Evolutionary conservation across 768 basidiomycete species (phyloP).

Genomic region (Termitomyces sp.): DNA sequence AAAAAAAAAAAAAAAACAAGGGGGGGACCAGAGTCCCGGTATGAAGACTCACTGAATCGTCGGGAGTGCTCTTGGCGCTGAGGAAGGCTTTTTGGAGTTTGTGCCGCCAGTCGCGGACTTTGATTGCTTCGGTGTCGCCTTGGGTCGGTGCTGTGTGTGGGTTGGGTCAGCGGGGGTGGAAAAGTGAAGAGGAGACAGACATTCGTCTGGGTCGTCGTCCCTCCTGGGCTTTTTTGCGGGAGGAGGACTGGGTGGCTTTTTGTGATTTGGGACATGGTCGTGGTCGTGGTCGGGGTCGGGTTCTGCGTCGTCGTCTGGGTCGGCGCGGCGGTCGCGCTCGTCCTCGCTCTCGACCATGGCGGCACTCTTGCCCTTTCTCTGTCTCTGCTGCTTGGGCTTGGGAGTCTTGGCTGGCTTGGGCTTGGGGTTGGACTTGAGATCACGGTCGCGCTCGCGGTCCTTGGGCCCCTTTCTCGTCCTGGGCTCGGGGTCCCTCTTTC

Average conservation of each 20-base stretch:
- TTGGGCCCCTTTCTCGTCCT: slow-evolving; percentile 16
- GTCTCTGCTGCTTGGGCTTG: slow-evolving; percentile 35
- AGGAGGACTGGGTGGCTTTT: slow-evolving; percentile 48
- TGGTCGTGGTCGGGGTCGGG: too few species aligned
- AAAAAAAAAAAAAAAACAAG: not conserved
- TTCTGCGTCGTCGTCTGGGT: slow-evolving; percentile 37
- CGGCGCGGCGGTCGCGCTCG: slow-evolving; percentile 13
- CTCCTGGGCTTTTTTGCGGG: slow-evolving; percentile 59
- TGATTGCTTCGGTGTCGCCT: slow-evolving; percentile 56
- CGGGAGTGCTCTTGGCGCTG: slow-evolving; percentile 13
- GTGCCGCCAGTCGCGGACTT: slow-evolving; percentile 79
- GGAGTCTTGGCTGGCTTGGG: not conserved
- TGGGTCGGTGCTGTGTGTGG: slow-evolving; percentile 22
- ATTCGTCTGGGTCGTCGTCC: slow-evolving; percentile 56
- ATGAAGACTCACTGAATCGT: slow-evolving; percentile 11
- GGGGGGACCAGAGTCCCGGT: too few species aligned
- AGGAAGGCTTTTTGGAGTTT: slow-evolving; percentile 72
- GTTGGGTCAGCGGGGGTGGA: not conserved
- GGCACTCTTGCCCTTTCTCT: slow-evolving; percentile 41
- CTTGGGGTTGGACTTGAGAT: not conserved
- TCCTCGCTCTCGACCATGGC: slow-evolving; percentile 63
- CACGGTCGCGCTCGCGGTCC: not conserved
- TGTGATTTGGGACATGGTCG: slow-evolving; percentile 35
- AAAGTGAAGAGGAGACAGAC: slow-evolving; percentile 28
- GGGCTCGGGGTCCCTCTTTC: slow-evolving; percentile 44